phyloP scores from a whole-genome alignment of 805 yeast genomes.

The Sugiyamaella qingdaonensis region DNA sequence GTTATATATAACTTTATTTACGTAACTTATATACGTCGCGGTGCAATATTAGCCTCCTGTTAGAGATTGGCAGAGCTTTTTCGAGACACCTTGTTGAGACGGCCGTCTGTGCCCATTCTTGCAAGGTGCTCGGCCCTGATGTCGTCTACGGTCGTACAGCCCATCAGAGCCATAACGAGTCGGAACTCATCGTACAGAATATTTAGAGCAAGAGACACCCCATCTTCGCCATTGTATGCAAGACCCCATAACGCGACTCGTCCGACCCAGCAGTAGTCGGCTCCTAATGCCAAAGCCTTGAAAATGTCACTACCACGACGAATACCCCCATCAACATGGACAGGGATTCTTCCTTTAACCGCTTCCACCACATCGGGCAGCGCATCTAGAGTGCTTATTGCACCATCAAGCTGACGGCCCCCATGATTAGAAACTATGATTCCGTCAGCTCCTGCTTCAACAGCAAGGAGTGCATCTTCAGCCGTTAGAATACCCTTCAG shows the following conservation, averaged over 20 bases:
- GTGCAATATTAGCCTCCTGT: too few relatives aligned
- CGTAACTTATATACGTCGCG: too few relatives aligned
- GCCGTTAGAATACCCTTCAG: slow-evolving; percentile 62
- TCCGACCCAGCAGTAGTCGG: slow-evolving; percentile 60
- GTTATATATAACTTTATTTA: too few relatives aligned
- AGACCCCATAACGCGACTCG: slow-evolving; percentile 63
- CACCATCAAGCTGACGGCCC: slow-evolving; percentile 64
- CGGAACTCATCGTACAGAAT: slow-evolving; percentile 23
- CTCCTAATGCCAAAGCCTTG: slow-evolving; percentile 64
- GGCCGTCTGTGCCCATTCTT: slow-evolving; percentile 15
- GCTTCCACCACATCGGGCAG: slow-evolving; percentile 48
- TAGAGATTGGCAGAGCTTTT: neutral
- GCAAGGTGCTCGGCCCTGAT: slow-evolving; percentile 17
- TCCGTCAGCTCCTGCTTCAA: slow-evolving; percentile 57
- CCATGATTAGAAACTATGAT: slow-evolving; percentile 68
- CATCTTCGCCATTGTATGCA: slow-evolving; percentile 63
- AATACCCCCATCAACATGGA: slow-evolving; percentile 64
- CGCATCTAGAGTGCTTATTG: slow-evolving; percentile 60
- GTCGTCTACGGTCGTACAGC: slow-evolving; percentile 17
- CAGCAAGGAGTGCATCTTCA: slow-evolving; percentile 58
- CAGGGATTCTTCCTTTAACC: slow-evolving; percentile 43
- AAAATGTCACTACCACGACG: slow-evolving; percentile 63
- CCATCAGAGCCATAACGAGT: slow-evolving; percentile 24
- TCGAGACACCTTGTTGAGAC: slow-evolving; percentile 1
- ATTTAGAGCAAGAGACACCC: slow-evolving; percentile 40